phyloP scores from a whole-genome alignment of 2,329 filamentous ascomycete species.

The Magnaporthiopsis poae region DNA sequence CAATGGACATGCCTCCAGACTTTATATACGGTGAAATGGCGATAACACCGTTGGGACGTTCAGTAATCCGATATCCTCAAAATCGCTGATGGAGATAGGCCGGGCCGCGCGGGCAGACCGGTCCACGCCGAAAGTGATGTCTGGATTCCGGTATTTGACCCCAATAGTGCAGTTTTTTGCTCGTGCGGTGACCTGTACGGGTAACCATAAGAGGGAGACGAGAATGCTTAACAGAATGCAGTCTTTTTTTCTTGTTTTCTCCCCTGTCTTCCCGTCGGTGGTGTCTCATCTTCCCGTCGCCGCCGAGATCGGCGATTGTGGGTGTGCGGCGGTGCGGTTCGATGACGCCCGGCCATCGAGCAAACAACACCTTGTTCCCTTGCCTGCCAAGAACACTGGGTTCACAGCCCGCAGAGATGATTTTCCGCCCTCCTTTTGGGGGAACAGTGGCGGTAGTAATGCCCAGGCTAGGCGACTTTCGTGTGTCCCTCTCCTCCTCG shows the following conservation, averaged over 20 bases:
- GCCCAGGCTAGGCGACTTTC: no score
- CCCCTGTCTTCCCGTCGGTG: not conserved
- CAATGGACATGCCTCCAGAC: not conserved
- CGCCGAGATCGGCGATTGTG: no score
- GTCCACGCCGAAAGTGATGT: not conserved
- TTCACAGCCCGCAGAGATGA: no score
- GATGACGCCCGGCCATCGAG: no score
- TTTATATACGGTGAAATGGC: not conserved
- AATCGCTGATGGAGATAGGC: not conserved
- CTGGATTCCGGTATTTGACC: not conserved
- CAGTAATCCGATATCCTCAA: not conserved
- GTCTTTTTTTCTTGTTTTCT: not conserved
- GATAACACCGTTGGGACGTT: not conserved
- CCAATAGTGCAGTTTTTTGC: not conserved
- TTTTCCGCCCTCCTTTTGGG: no score
- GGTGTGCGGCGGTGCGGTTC: no score
- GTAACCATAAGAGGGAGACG: not conserved
- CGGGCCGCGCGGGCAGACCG: not conserved
- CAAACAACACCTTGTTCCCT: no score
- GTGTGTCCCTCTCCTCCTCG: slow-evolving; percentile 26
- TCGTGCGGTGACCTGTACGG: not conserved
- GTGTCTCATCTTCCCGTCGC: no score
- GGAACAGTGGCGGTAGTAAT: not conserved
- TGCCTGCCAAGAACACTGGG: no score
- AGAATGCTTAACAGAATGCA: not conserved